These are phyloP conservation scores for Cryptosporidium bovis DNA, from an alignment of 169 alveolate species.

Conservation along the genomic window DNA sequence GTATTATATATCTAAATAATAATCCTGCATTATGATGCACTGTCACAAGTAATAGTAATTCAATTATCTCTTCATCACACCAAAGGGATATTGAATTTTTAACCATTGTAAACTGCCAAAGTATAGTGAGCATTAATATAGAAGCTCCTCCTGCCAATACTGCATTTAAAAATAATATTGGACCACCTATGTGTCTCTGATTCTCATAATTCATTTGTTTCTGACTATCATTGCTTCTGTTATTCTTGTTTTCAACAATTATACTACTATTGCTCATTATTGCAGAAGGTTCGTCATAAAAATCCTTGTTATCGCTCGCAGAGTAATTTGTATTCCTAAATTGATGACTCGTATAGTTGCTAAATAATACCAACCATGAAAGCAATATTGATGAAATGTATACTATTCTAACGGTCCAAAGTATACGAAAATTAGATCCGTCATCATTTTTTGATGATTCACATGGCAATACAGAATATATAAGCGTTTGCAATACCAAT, in stretches of 20 bases:
- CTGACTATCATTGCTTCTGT: neutral
- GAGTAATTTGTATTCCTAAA: slow-evolving; percentile 1
- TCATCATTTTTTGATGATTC: slow-evolving; percentile 77
- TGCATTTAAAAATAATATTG: slow-evolving; percentile 63
- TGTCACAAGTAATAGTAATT: slow-evolving; percentile 37
- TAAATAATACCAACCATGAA: slow-evolving; percentile 85
- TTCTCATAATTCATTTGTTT: slow-evolving; percentile 8
- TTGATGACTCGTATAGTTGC: slow-evolving; percentile 37
- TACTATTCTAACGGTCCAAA: slow-evolving; percentile 88
- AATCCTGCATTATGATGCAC: slow-evolving; percentile 72
- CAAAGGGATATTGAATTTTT: slow-evolving; percentile 38
- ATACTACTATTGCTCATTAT: neutral
- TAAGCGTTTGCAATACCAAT: slow-evolving; percentile 86
- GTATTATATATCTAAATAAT: slow-evolving; percentile 33
- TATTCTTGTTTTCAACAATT: no score
- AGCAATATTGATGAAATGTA: slow-evolving; percentile 84
- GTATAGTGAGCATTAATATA: slow-evolving; percentile 53
- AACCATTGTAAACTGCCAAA: slow-evolving; percentile 57
- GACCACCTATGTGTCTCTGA: slow-evolving; percentile 52
- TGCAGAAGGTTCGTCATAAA: neutral
- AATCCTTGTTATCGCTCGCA: neutral
- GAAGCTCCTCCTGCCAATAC: slow-evolving; percentile 75
- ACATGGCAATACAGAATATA: slow-evolving; percentile 84
- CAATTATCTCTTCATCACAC: slow-evolving; percentile 66
- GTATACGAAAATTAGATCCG: slow-evolving; percentile 78